Evolutionary conservation across 169 alveolate genomes (phyloP), one percentile per base, ranked within the genome.

Genomic region (Plasmodium billcollinsi): DNA sequence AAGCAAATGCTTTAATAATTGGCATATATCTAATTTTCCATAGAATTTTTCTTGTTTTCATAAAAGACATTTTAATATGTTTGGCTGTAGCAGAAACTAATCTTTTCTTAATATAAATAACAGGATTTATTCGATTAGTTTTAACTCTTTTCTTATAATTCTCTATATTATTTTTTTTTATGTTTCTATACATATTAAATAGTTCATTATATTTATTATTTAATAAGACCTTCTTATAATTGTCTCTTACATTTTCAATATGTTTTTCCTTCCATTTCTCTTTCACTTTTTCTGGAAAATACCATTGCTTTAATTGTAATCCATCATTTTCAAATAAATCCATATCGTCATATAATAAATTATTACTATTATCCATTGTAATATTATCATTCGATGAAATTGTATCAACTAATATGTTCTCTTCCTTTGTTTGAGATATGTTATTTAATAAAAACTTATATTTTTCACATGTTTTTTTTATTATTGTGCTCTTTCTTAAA

Each of bases 21-120:
- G 93, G 88, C 88, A 88, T 75, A 33, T 88, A 69, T 72, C 88
- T 29, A 43, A 75, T 75, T 75, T 88, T 75, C 93, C 93, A 88
- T 63, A 73, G 70, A 14, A 73, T 88, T 43, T 74, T 88, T 50
- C 85, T 73, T 21, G 88, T 69, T 74, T 75, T 88, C 2, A 73
- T 78, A 26, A 75, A 70, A 3, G 88, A 75, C 85, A 88, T 75
- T 88, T 74, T 70, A 11, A 75, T 62, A 72, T 70, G 61, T 50
- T 80, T 80, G 45, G 90, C 90, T 29, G 90, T 80, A 52, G 90
- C 90, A 0, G 90, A 80, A 26, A 69, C 90, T 69, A 80, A 73
- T 18, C 90, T 66, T 80, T 80, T 80, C 70, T 80, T 80, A 20
- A 80, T 39, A 80, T 80, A 80, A 18, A 80, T 58, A 14, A 69